These are phyloP conservation scores for Gynandropsis gynandra DNA, from an alignment of 345 rosid species.

Conservation along the genomic window DNA sequence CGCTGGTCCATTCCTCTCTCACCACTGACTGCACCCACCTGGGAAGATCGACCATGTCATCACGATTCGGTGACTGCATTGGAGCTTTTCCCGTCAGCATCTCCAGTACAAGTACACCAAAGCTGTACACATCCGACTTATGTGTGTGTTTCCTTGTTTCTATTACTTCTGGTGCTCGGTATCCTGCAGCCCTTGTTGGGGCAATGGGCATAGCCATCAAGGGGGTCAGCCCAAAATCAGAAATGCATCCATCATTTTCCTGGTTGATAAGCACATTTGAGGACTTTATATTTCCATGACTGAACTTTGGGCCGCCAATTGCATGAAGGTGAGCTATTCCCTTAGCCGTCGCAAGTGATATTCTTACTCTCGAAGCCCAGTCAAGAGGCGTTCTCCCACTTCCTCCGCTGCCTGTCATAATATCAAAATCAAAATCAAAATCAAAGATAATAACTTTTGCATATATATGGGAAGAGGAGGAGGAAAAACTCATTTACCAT, in stretches of 20 bases:
- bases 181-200: constrained; percentile 60
- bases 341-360: constrained; percentile 57
- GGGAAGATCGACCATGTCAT: constrained; percentile 75
- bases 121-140: constrained; percentile 66
- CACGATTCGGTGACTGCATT: constrained; percentile 55
- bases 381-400: constrained; percentile 52
- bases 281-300: constrained; percentile 81
- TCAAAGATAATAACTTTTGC: too few species aligned
- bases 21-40: constrained; percentile 93
- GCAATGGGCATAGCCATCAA: constrained; percentile 55
- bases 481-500: constrained; percentile 43
- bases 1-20: constrained; percentile 87
- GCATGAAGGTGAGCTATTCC: constrained; percentile 74
- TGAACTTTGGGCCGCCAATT: constrained; percentile 59
- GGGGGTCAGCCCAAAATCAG: constrained; percentile 64
- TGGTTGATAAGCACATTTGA: constrained; percentile 65
- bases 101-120: constrained; percentile 73
- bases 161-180: constrained; percentile 64
- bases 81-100: constrained; percentile 79
- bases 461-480: not conserved
- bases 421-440: constrained; percentile 4
- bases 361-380: constrained; percentile 67
- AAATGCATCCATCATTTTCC: constrained; percentile 46
- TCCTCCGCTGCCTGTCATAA: constrained; percentile 44
- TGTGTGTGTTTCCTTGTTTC: constrained; percentile 70